Evolutionary conservation across 768 basidiomycete species (phyloP), one percentile per base, ranked within the genome.

Genomic region (Leccinellum luteum): DNA sequence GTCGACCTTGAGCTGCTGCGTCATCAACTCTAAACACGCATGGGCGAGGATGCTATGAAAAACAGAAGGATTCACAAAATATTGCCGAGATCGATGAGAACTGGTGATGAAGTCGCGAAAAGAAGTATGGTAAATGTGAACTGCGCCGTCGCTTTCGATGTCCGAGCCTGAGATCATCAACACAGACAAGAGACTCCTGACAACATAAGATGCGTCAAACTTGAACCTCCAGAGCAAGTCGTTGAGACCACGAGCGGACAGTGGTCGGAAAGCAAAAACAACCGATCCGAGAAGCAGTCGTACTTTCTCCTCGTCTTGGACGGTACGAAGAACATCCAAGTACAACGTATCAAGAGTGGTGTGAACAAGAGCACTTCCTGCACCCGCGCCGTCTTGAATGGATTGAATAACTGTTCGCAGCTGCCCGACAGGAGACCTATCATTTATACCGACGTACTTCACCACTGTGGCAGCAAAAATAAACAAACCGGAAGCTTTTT

Each of bases 401-500:
- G 51, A 41, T 35, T 38, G 56, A 41, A 65, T 55, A 6, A 65
- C 60, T 9, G 21, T 25, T 55, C 53, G 50, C n/a, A 65, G 56
- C 25, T 52, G 60, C 19, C 27, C 9, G 25, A 43, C 47, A 9
- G 64, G 64, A 10, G 53, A 61, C 27, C 52, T 44, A 19, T 64
- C 56, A 10, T 45, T 51, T 44, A 52, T 50, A 19, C 57, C 55
- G 10, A 70, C 56, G 38, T 66, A 69, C 43, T 65, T 67, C 44
- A 72, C 55, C 31, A 72, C 64, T 2, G 70, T 70, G 9, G 66
- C 61, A 25, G 70, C 59, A 51, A 68, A 69, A 14, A 70, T 66
- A 28, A 73, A 73, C 30, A 71, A 61, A 2, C 70, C 65, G 7
- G 62, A 60, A 3, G 69, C 57, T 15, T 60, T 62, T 17, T 60